Percentiles rank a stretch among this genome's conserved stretches.
Conservation (phyloP, 495 filamentous ascomycete species). For the Penicillium lividum region DNA sequence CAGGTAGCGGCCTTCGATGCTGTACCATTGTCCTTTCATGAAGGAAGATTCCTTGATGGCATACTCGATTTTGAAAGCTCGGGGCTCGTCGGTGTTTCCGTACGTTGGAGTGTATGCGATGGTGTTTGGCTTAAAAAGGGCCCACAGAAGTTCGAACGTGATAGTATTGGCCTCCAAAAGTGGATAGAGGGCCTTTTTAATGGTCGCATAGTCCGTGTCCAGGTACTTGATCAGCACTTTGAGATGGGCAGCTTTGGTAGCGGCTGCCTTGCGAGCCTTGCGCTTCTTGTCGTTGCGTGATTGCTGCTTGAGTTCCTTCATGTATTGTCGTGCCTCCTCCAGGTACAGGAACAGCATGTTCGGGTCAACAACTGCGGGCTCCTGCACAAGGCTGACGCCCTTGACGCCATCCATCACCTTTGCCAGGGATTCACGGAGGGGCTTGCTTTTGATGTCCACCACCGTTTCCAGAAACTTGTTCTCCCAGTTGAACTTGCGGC, state of each 20-base stretch:
- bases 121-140: constrained; percentile 87
- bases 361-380: constrained; percentile 76
- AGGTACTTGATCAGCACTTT: constrained; percentile 80
- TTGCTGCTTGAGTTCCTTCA: constrained; percentile 65
- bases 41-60: constrained; percentile 70
- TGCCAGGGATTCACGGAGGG: constrained; percentile 68
- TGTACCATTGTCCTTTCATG: constrained; percentile 78
- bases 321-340: constrained; percentile 67
- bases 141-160: constrained; percentile 89
- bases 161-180: constrained; percentile 82
- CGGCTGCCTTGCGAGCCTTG: constrained; percentile 60
- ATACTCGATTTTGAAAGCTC: constrained; percentile 87
- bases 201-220: constrained; percentile 76
- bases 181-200: constrained; percentile 79
- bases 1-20: constrained; percentile 79
- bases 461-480: constrained; percentile 78
- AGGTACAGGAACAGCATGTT: constrained; percentile 89
- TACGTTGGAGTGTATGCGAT: constrained; percentile 82
- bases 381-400: constrained; percentile 77
- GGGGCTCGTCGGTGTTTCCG: constrained; percentile 75
- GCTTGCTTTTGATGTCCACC: constrained; percentile 85
- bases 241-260: constrained; percentile 60
- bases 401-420: constrained; percentile 82
- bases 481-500: constrained; percentile 84
- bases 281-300: constrained; percentile 65